Evolutionary conservation across 768 basidiomycete genomes (phyloP).

Genomic region (Grammothele lineata): DNA sequence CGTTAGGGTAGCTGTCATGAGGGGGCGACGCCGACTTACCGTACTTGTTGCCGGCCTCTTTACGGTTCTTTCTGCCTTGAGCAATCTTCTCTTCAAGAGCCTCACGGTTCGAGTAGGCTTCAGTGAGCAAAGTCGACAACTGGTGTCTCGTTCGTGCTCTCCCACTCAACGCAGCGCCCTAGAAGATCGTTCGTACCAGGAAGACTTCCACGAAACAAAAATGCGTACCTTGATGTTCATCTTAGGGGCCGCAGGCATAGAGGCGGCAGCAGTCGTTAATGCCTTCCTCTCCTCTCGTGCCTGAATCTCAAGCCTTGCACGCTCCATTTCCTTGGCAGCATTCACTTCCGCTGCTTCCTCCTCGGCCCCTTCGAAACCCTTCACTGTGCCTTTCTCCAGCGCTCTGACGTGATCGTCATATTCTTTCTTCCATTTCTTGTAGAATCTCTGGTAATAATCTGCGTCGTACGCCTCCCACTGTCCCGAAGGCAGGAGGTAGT

Average conservation of each 20-base stretch:
- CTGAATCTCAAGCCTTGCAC: conserved; percentile 67
- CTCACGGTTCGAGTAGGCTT: conserved; percentile 82
- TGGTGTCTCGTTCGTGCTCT: conserved; percentile 75
- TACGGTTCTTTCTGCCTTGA: conserved; percentile 75
- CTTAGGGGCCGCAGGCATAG: conserved; percentile 53
- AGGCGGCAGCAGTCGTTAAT: conserved; percentile 59
- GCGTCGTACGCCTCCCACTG: conserved; percentile 73
- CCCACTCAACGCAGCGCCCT: conserved; percentile 70
- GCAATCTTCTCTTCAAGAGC: conserved; percentile 81
- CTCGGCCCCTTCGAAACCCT: conserved; percentile 68
- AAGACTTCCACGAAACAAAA: too few species aligned
- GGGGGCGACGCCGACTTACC: conserved; percentile 41
- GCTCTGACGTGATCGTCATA: conserved; percentile 69
- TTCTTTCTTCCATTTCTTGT: conserved; percentile 68
- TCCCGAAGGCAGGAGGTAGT: conserved; percentile 81
- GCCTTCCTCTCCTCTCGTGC: conserved; percentile 76
- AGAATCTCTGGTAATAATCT: conserved; percentile 61
- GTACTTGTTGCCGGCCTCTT: conserved; percentile 91
- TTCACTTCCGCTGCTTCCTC: conserved; percentile 56
- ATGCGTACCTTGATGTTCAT: conserved; percentile 79
- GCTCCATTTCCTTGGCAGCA: conserved; percentile 73
- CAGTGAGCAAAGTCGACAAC: conserved; percentile 71
- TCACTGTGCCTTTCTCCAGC: conserved; percentile 62
- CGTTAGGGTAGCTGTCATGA: not conserved
- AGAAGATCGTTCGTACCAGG: too few species aligned